These are phyloP conservation scores for Mallotus nudiflorus DNA, from an alignment of 345 rosid species.

Conservation along the genomic window DNA sequence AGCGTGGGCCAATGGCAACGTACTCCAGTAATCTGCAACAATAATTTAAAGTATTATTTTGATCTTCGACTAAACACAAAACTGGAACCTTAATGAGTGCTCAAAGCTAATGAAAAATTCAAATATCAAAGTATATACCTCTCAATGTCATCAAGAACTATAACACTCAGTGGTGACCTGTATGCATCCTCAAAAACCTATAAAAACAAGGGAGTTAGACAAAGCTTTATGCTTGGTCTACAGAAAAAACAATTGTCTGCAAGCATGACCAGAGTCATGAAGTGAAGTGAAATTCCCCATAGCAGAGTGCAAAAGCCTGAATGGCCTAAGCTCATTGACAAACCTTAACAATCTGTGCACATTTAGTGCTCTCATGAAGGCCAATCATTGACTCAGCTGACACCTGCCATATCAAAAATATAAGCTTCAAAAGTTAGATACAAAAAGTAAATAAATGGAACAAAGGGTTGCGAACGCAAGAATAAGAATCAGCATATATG, in stretches of 20 bases:
- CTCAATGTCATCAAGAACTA: constrained; percentile 95
- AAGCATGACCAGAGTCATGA: not conserved
- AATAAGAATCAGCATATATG: not conserved
- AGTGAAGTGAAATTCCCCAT: constrained; percentile 1
- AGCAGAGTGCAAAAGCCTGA: not conserved
- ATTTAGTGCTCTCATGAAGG: constrained; percentile 94
- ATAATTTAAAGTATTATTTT: not conserved
- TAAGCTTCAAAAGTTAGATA: not conserved
- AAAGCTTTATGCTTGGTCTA: not conserved
- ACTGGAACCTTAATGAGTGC: not conserved
- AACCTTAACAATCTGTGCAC: constrained; percentile 93
- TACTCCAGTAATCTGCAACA: constrained; percentile 84
- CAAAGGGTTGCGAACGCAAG: not conserved
- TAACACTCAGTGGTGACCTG: constrained; percentile 93
- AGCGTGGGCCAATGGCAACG: constrained; percentile 94
- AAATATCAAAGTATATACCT: constrained; percentile 45
- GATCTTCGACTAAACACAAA: not conserved
- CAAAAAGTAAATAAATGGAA: not conserved
- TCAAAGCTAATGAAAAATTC: not conserved
- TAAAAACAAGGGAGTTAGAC: constrained; percentile 6
- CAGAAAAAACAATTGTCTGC: not conserved
- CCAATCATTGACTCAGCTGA: constrained; percentile 98
- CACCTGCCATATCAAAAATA: constrained; percentile 45
- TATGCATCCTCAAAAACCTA: constrained; percentile 99
- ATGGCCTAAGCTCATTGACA: constrained; percentile 10